These are phyloP conservation scores for Oryza officinalis DNA, from an alignment of 176 grass and related monocot genomes.

Conservation along the genomic window DNA sequence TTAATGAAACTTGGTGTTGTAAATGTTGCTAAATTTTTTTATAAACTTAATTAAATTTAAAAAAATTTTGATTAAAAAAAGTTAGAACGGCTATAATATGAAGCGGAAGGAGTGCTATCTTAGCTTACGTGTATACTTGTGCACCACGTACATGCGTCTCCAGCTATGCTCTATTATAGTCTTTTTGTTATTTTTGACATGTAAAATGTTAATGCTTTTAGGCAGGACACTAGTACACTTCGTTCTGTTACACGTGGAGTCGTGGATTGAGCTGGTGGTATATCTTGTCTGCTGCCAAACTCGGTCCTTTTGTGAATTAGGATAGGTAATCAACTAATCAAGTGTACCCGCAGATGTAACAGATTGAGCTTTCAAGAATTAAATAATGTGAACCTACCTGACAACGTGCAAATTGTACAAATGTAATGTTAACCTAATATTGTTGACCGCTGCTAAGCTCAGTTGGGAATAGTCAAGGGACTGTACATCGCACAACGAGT, in stretches of 20 bases:
- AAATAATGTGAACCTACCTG: neutral
- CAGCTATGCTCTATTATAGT: neutral
- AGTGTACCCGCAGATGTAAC: neutral
- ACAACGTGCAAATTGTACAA: neutral
- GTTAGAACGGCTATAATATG: too few relatives aligned
- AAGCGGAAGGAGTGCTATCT: neutral
- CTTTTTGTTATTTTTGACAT: neutral
- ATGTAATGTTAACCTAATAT: neutral
- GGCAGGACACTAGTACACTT: neutral
- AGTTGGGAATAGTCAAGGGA: neutral
- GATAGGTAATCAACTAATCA: too few relatives aligned
- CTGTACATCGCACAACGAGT: neutral
- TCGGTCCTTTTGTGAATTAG: neutral
- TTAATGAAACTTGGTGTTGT: too few relatives aligned
- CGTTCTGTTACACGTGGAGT: slow-evolving; percentile 7
- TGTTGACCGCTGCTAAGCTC: neutral
- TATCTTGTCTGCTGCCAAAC: neutral
- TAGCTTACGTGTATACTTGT: neutral
- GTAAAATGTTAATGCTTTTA: neutral
- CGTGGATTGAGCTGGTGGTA: neutral
- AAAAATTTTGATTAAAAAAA: too few relatives aligned
- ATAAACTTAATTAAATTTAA: too few relatives aligned
- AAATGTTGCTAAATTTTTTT: too few relatives aligned
- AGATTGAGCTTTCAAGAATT: neutral
- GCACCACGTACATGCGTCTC: neutral